Evolutionary conservation across 257 asterid genomes (phyloP).

Genomic region (Solanum piurae): DNA sequence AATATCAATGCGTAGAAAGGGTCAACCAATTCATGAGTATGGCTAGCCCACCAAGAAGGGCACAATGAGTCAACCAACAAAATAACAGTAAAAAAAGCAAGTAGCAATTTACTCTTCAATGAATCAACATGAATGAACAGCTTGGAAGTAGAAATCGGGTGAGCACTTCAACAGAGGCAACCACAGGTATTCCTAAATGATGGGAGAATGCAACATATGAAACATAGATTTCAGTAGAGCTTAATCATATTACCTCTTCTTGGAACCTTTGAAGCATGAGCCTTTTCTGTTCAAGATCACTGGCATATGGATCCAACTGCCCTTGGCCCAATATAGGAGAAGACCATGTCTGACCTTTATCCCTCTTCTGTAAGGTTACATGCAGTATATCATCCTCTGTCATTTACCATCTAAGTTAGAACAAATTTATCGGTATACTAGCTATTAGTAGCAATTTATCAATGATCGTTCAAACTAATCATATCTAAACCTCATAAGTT

Average conservation of each 20-base stretch:
- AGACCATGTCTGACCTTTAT: slow-evolving; percentile 88
- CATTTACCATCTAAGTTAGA: background rate
- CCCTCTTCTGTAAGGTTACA: slow-evolving; percentile 91
- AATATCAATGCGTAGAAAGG: background rate
- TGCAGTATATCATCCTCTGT: slow-evolving; percentile 93
- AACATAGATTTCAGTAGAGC: background rate
- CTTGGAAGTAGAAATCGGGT: background rate
- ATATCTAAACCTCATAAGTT: background rate
- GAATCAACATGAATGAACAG: background rate
- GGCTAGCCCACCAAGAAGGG: background rate
- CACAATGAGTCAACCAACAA: background rate
- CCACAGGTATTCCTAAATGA: background rate
- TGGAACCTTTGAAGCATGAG: slow-evolving; percentile 98
- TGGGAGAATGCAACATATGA: background rate
- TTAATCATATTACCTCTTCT: slow-evolving; percentile 59
- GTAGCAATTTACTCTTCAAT: background rate
- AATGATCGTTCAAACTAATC: background rate
- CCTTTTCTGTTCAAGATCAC: slow-evolving; percentile 88
- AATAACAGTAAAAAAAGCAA: background rate
- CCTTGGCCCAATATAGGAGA: slow-evolving; percentile 86
- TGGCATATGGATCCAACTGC: slow-evolving; percentile 70
- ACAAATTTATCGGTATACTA: background rate
- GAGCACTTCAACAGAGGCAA: background rate
- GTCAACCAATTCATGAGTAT: background rate
- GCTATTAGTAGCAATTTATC: background rate